phyloP scores from a whole-genome alignment of 768 basidiomycete species.

The Trametes villosa region DNA sequence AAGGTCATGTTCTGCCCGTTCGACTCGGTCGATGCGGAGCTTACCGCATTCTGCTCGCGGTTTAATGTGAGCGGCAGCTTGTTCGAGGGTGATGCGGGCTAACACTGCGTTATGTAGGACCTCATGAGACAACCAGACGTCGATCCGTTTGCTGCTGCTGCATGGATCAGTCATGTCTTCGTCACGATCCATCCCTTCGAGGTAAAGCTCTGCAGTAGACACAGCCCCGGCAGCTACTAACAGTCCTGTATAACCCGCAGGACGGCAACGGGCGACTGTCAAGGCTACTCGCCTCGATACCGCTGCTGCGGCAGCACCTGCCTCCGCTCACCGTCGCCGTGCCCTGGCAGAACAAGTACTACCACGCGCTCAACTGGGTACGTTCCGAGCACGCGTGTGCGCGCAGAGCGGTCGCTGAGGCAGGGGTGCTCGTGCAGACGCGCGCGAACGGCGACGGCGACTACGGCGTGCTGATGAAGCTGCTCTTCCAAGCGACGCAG shows the following conservation, averaged over 20 bases:
- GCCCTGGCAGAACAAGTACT: slow-evolving; percentile 13
- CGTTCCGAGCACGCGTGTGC: neutral
- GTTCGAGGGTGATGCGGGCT: neutral
- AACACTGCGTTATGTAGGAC: neutral
- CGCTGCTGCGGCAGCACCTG: slow-evolving; percentile 6
- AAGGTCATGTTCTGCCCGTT: slow-evolving; percentile 21
- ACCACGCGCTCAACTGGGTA: slow-evolving; percentile 14
- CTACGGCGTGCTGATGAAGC: slow-evolving; percentile 17
- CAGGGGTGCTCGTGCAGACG: neutral
- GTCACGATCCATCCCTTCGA: slow-evolving; percentile 21
- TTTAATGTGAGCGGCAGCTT: slow-evolving; percentile 11
- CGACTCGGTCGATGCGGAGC: slow-evolving; percentile 22
- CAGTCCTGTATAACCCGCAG: neutral
- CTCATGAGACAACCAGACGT: slow-evolving; percentile 7
- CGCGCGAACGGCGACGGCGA: slow-evolving; percentile 16
- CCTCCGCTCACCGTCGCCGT: slow-evolving; percentile 14
- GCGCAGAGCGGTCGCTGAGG: neutral
- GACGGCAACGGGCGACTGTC: slow-evolving; percentile 21
- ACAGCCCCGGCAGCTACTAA: too few species aligned
- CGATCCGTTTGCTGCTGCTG: slow-evolving; percentile 17
- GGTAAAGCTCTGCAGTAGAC: slow-evolving; percentile 5
- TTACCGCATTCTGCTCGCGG: slow-evolving; percentile 16
- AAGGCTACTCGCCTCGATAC: slow-evolving; percentile 19
- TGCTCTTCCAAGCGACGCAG: slow-evolving; percentile 13
- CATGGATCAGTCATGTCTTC: slow-evolving; percentile 24